Conservation (phyloP, 768 basidiomycete genomes). For the Piloderma croceum region DNA sequence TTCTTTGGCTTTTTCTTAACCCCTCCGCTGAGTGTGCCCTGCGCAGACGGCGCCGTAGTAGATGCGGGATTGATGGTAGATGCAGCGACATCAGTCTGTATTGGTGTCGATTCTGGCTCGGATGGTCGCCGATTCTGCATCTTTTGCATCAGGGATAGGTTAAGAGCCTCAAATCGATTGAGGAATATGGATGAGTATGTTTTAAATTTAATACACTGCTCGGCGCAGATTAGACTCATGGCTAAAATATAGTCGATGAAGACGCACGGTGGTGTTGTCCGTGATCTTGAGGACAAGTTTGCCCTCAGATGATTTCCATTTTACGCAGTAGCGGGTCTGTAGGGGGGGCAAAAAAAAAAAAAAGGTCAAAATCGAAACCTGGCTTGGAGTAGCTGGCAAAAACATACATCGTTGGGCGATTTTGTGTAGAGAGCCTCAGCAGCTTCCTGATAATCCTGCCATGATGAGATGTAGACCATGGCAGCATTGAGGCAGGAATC, state of each 20-base stretch:
- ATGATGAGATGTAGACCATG: conserved; percentile 87
- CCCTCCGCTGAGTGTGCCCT: conserved; percentile 49
- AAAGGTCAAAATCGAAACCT: too few relatives aligned
- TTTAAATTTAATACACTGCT: conserved; percentile 92
- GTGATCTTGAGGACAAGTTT: conserved; percentile 92
- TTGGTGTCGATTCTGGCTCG: conserved; percentile 22
- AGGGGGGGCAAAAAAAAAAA: neutral
- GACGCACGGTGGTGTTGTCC: conserved; percentile 77
- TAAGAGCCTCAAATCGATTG: conserved; percentile 92
- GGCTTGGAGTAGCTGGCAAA: too few relatives aligned
- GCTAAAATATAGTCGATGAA: conserved; percentile 1
- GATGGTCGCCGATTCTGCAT: conserved; percentile 64
- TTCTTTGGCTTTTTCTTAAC: conserved; percentile 86
- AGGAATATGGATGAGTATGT: conserved; percentile 92
- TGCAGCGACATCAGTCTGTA: conserved; percentile 16
- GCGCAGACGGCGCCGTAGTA: conserved; percentile 23
- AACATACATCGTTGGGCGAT: conserved; percentile 68
- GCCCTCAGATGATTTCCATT: conserved; percentile 83
- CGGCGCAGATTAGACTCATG: neutral
- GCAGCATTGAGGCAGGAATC: conserved; percentile 33
- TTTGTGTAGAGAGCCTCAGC: conserved; percentile 80
- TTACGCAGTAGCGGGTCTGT: conserved; percentile 86
- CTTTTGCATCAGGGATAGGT: conserved; percentile 78
- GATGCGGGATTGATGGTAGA: conserved; percentile 22
- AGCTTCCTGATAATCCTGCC: conserved; percentile 88